Percentiles rank a stretch among this genome's conserved stretches.
These are phyloP conservation scores for Balakata baccata DNA, from an alignment of 345 rosid species.

Conservation along the genomic window DNA sequence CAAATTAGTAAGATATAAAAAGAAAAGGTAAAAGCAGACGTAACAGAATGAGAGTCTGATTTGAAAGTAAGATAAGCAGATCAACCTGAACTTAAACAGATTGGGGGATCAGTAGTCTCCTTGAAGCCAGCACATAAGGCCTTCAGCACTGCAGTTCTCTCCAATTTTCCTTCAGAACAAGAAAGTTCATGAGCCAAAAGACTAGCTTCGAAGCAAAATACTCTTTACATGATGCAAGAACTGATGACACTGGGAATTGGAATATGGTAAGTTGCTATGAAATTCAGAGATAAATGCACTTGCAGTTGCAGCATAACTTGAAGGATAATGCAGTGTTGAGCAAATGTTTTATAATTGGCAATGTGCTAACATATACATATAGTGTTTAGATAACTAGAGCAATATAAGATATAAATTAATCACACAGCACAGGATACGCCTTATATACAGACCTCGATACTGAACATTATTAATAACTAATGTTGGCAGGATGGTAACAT, in stretches of 20 bases:
- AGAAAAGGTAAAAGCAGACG: neutral
- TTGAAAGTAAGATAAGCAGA: neutral
- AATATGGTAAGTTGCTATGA: too few relatives aligned
- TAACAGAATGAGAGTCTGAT: too few relatives aligned
- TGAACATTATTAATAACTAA: conserved; percentile 73
- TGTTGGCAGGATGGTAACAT: conserved; percentile 85
- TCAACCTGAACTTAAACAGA: conserved; percentile 74
- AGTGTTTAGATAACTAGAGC: neutral
- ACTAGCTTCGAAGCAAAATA: conserved; percentile 15
- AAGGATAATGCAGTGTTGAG: neutral
- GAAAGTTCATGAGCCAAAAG: conserved; percentile 5
- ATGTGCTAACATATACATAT: neutral
- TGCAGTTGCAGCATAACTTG: neutral
- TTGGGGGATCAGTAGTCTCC: conserved; percentile 71
- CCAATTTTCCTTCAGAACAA: conserved; percentile 60
- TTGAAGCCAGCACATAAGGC: conserved; percentile 87
- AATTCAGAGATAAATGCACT: neutral
- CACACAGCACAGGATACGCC: too few relatives aligned
- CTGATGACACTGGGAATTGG: neutral
- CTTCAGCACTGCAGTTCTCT: conserved; percentile 74
- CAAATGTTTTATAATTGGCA: neutral
- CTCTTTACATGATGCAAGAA: neutral
- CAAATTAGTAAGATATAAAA: neutral
- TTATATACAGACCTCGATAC: conserved; percentile 60
- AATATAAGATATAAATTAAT: neutral